These are phyloP conservation scores for Phytophthora parvispora DNA, from an alignment of 352 stramenopile genomes.

Conservation along the genomic window DNA sequence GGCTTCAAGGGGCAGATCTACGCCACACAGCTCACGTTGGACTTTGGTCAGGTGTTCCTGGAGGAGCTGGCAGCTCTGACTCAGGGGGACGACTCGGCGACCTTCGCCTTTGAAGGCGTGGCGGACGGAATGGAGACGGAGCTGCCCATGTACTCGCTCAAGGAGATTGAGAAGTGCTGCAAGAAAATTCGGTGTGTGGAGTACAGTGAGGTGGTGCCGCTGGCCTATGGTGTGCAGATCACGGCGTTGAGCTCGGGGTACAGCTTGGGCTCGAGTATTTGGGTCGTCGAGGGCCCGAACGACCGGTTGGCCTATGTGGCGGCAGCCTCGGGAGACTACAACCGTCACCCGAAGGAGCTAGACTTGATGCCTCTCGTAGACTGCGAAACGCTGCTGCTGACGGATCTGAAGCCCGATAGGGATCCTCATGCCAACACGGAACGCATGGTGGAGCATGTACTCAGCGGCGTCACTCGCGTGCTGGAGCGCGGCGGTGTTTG, in stretches of 20 bases:
- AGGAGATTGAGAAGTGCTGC: constrained; percentile 59
- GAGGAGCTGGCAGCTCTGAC: constrained; percentile 61
- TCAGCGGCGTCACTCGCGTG: constrained; percentile 66
- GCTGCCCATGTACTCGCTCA: constrained; percentile 48
- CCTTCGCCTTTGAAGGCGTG: constrained; percentile 38
- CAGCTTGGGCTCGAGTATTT: constrained; percentile 75
- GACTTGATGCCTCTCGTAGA: constrained; percentile 80
- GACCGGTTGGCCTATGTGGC: constrained; percentile 82
- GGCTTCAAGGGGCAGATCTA: constrained; percentile 83
- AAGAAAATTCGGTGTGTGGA: constrained; percentile 65
- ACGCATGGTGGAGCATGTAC: constrained; percentile 74
- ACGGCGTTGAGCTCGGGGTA: constrained; percentile 83
- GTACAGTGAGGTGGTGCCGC: constrained; percentile 60
- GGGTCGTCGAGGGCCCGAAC: constrained; percentile 76
- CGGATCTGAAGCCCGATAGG: constrained; percentile 79
- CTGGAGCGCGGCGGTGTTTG: constrained; percentile 76
- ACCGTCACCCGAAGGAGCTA: constrained; percentile 86
- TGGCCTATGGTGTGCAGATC: constrained; percentile 78
- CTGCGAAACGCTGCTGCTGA: constrained; percentile 83
- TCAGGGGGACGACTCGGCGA: constrained; percentile 21
- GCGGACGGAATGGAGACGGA: constrained; percentile 27
- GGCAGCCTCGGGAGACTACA: constrained; percentile 83
- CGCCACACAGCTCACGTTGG: constrained; percentile 75
- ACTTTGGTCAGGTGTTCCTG: constrained; percentile 77
- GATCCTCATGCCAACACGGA: constrained; percentile 81